Percentiles rank a stretch among this genome's conserved stretches.
Conservation (phyloP, 768 basidiomycete genomes). For the Pleurotus cornucopiae region DNA sequence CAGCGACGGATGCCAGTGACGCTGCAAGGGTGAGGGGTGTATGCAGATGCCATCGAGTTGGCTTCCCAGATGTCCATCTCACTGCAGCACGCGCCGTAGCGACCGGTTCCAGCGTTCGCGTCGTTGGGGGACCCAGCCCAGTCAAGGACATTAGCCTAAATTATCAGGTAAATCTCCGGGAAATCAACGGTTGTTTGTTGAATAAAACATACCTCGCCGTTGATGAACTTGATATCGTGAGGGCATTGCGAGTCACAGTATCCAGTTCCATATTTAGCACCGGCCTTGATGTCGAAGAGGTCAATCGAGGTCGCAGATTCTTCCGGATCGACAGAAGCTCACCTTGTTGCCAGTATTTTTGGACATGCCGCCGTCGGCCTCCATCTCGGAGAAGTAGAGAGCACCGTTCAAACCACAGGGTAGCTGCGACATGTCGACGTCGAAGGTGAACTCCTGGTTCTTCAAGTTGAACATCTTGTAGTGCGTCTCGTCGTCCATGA, state of each 20-base stretch:
- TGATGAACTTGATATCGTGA: constrained; percentile 43
- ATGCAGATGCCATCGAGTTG: constrained; percentile 32
- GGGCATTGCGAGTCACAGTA: constrained; percentile 32
- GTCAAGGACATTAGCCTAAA: constrained; percentile 5
- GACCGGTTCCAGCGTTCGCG: constrained; percentile 33
- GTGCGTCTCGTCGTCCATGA: constrained; percentile 16
- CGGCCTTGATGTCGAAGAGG: constrained; percentile 31
- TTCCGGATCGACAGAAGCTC: background rate
- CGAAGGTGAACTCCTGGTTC: constrained; percentile 61
- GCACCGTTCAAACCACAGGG: constrained; percentile 44
- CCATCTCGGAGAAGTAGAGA: constrained; percentile 19
- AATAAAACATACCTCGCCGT: constrained; percentile 27
- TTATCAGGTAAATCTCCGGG: background rate
- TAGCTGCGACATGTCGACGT: constrained; percentile 55
- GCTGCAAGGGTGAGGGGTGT: constrained; percentile 36
- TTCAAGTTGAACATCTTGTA: constrained; percentile 38
- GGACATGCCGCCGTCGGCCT: constrained; percentile 2
- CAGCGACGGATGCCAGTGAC: constrained; percentile 28
- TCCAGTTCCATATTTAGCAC: constrained; percentile 22
- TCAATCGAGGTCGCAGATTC: too few relatives aligned
- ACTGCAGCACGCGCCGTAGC: constrained; percentile 35
- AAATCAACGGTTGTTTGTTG: constrained; percentile 15
- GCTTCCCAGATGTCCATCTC: constrained; percentile 49
- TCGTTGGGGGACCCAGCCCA: constrained; percentile 13
- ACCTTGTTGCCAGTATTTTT: constrained; percentile 15